These are phyloP conservation scores for Oryza coarctata DNA, from an alignment of 176 grass and related monocot genomes.

Conservation along the genomic window DNA sequence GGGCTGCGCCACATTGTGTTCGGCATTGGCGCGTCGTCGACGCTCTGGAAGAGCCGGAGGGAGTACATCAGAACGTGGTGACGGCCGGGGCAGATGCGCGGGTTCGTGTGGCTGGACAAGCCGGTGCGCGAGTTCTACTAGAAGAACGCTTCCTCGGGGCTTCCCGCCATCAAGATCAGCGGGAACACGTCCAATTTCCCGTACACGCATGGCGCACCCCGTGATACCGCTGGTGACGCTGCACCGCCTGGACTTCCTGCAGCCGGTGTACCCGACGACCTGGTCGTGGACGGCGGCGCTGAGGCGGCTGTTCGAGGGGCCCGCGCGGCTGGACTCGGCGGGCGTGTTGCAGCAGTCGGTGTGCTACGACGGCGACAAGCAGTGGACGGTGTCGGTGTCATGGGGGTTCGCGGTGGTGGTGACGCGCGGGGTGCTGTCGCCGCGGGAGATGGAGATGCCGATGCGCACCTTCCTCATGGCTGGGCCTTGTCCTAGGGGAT, in stretches of 20 bases:
- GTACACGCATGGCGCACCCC: conserved; percentile 41
- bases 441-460: conserved; percentile 69
- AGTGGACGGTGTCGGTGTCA: conserved; percentile 58
- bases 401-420: conserved; percentile 59
- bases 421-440: conserved; percentile 50
- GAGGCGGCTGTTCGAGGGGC: conserved; percentile 45
- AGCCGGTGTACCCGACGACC: conserved; percentile 41
- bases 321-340: conserved; percentile 40
- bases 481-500: too few relatives aligned
- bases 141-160: background rate
- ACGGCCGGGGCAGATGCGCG: conserved; percentile 38
- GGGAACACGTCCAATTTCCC: conserved; percentile 38
- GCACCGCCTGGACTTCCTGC: conserved; percentile 44
- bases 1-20: conserved; percentile 50
- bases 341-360: conserved; percentile 53
- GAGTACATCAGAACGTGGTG: conserved; percentile 51
- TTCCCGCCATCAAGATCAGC: conserved; percentile 34
- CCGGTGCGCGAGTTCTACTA: conserved; percentile 29
- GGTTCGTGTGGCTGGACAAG: conserved; percentile 49
- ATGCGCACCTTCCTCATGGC: conserved; percentile 55
- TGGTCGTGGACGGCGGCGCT: conserved; percentile 25
- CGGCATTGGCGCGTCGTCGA: conserved; percentile 45
- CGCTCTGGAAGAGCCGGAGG: conserved; percentile 36
- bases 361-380: conserved; percentile 47
- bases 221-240: conserved; percentile 39